Evolutionary conservation across 176 grass and related monocot species (phyloP), one percentile per base, ranked within the genome.

Genomic region (Avena sativa): DNA sequence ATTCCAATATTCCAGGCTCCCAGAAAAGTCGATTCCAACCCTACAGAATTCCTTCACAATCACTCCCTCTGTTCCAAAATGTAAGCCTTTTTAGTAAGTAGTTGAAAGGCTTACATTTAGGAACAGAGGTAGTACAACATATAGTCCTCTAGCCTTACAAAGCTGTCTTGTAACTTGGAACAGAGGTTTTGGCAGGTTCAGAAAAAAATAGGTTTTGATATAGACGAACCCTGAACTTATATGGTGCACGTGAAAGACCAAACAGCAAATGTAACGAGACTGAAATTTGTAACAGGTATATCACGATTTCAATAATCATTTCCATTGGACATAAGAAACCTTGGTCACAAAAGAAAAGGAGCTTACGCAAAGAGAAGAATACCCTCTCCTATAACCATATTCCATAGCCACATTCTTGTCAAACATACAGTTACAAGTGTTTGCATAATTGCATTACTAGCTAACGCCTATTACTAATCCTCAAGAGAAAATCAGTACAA

Each of bases 401-500:
- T 65, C 67, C 82, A 73, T 53, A 36, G 61, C 13, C 70, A 23
- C 8, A 66, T 50, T 25, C 13, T 20, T 38, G 57, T 47, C 48
- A 23, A 72, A 56, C 26, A 79, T 71, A 78, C 71, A 86, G 11
- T 14, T 32, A 46, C 77, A 23, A 32, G 20, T 67, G 71, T 36
- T 43, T 12, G 15, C 49, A 46, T 75, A 36, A 26, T 43, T 12
- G 15, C 60, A 46, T 75, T 50, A 26, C n/a, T 66, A 74, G 20
- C 26, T 62, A 72, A 7, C 15, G 32, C 51, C 56, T 10, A 25
- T 23, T 56, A 56, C 14, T 9, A 77, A 77, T 36, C 74, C 49
- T 55, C 15, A 53, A 55, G 49, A 13, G 71, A 51, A 76, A 55
- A 55, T 9, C 26, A 77, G 28, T 9, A 56, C 15, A 55, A 34